Conservation (phyloP, 108 stramenopile genomes). For the Cyclostephanos invisitatus region DNA sequence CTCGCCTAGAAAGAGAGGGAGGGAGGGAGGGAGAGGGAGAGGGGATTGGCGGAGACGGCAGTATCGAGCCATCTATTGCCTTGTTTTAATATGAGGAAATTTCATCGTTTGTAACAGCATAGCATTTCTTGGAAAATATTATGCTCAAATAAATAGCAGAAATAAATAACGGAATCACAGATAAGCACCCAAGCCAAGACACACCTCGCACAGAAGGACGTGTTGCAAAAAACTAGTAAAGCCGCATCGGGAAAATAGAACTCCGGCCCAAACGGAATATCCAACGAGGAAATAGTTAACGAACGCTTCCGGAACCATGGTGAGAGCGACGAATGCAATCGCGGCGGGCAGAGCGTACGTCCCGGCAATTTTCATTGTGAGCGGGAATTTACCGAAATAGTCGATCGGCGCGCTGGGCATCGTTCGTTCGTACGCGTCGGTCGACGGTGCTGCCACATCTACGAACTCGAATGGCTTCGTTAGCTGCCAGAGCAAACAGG, state of each 20-base stretch:
- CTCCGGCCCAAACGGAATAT: slow-evolving; percentile 52
- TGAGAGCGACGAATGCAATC: slow-evolving; percentile 53
- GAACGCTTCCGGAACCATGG: slow-evolving; percentile 52
- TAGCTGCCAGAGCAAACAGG: slow-evolving; percentile 65
- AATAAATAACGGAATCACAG: slow-evolving; percentile 31
- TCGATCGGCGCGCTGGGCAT: neutral
- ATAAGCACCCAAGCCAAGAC: slow-evolving; percentile 62
- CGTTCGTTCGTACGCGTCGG: neutral
- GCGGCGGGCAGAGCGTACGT: slow-evolving; percentile 60
- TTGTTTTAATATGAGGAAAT: neutral
- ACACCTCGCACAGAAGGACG: slow-evolving; percentile 58
- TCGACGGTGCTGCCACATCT: neutral
- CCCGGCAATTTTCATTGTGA: slow-evolving; percentile 35
- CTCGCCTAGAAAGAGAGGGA: neutral
- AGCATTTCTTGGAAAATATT: neutral
- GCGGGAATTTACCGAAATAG: neutral
- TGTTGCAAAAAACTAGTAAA: slow-evolving; percentile 77
- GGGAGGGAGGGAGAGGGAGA: too few species aligned
- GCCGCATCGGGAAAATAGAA: slow-evolving; percentile 47
- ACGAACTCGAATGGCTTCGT: slow-evolving; percentile 49
- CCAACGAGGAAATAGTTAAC: slow-evolving; percentile 60
- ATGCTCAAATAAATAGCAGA: neutral
- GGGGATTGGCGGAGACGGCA: neutral
- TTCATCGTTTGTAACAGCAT: neutral
- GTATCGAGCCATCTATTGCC: neutral